Evolutionary conservation across 78 protist species (phyloP).

Genomic region (Isochrysis galbana): DNA sequence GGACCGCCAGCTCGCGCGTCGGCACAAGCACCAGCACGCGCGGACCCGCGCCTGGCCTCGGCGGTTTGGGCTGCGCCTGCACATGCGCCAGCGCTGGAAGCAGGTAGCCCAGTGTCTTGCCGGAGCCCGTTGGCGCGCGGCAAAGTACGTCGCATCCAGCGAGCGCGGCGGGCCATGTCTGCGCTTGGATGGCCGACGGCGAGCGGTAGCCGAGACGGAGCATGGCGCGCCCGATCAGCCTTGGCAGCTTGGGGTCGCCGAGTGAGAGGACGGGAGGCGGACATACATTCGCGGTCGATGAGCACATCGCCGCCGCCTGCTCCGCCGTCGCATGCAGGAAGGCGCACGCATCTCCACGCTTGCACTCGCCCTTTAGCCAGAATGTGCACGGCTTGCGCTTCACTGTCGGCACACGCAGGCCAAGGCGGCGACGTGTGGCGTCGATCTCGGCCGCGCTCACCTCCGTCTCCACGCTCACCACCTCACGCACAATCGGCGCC

Average conservation of each 20-base stretch:
- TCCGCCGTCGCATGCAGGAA: not conserved
- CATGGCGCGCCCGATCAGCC: not conserved
- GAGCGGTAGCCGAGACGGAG: not conserved
- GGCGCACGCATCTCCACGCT: not conserved
- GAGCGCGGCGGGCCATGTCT: slow-evolving; percentile 24
- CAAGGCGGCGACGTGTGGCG: not conserved
- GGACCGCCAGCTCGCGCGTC: slow-evolving; percentile 17
- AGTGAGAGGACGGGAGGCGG: not conserved
- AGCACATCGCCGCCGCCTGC: not conserved
- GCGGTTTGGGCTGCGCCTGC: not conserved
- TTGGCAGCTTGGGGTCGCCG: not conserved
- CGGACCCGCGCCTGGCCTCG: not conserved
- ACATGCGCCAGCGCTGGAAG: not conserved
- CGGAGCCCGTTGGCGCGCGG: slow-evolving; percentile 14
- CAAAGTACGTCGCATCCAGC: not conserved
- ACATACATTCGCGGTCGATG: not conserved
- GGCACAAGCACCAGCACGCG: not conserved
- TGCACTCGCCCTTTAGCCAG: not conserved
- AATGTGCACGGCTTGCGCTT: not conserved
- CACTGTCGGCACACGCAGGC: not conserved
- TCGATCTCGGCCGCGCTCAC: not conserved
- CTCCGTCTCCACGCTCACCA: not conserved
- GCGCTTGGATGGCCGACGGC: slow-evolving; percentile 18
- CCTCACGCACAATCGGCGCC: not conserved
- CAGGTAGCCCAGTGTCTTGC: slow-evolving; percentile 18